These are phyloP conservation scores for Zasmidium citrigriseum DNA, from an alignment of 2,329 filamentous ascomycete genomes.

Conservation along the genomic window DNA sequence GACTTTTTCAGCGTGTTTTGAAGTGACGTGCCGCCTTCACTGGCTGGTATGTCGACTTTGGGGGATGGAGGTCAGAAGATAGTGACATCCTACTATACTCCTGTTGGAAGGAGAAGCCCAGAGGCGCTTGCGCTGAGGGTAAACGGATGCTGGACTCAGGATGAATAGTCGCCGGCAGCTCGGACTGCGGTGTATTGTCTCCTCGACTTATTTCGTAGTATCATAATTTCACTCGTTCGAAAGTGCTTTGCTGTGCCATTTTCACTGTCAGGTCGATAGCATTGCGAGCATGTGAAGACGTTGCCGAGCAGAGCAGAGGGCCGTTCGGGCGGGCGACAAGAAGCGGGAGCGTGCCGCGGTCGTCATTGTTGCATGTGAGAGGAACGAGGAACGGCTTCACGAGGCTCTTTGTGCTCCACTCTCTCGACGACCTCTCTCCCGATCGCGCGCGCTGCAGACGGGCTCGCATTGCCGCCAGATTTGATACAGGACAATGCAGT, in stretches of 20 bases:
- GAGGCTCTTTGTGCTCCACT: too few relatives aligned
- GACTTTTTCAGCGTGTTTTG: slow-evolving; percentile 5
- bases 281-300: too few relatives aligned
- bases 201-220: slow-evolving; percentile 15
- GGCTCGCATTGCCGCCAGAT: too few relatives aligned
- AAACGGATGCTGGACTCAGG: slow-evolving; percentile 22
- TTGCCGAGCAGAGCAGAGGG: too few relatives aligned
- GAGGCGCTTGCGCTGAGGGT: slow-evolving; percentile 8
- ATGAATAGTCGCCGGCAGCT: background rate
- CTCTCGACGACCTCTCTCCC: too few relatives aligned
- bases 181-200: background rate
- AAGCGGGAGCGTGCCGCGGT: too few relatives aligned
- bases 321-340: too few relatives aligned
- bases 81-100: slow-evolving; percentile 33
- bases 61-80: slow-evolving; percentile 22
- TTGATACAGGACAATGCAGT: background rate
- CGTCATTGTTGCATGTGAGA: too few relatives aligned
- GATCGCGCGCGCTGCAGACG: too few relatives aligned
- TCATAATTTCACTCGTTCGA: slow-evolving; percentile 13
- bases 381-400: too few relatives aligned
- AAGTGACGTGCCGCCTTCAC: slow-evolving; percentile 23
- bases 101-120: slow-evolving; percentile 12
- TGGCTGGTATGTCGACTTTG: slow-evolving; percentile 18
- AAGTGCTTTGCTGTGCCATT: slow-evolving; percentile 2
- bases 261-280: background rate